Conservation (phyloP, 169 alveolate genomes). For the Plasmodium gonderi region DNA sequence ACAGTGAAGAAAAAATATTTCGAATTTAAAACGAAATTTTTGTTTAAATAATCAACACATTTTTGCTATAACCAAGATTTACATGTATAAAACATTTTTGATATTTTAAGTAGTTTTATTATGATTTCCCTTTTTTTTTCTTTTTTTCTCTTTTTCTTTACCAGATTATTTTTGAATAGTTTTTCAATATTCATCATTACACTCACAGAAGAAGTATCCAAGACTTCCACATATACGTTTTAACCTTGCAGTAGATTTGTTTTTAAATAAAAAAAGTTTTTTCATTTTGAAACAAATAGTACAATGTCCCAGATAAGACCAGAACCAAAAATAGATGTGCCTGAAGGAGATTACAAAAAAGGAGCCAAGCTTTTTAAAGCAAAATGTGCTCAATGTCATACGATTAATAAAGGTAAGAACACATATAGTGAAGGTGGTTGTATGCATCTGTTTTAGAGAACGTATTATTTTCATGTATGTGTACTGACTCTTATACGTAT, state of each 20-base stretch:
- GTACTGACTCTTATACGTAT: background rate
- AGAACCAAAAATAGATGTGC: constrained; percentile 93
- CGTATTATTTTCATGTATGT: background rate
- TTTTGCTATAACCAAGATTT: background rate
- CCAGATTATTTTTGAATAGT: background rate
- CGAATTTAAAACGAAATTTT: background rate
- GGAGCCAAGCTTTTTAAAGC: constrained; percentile 93
- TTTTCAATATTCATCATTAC: background rate
- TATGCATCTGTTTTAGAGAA: too few species aligned
- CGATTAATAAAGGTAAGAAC: constrained; percentile 88
- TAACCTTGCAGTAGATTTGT: background rate
- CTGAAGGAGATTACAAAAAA: constrained; percentile 91
- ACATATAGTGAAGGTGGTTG: background rate
- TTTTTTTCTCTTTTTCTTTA: background rate
- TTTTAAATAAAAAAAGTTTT: background rate
- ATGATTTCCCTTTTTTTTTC: too few species aligned
- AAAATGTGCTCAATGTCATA: constrained; percentile 95
- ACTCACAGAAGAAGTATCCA: background rate
- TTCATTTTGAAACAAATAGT: background rate
- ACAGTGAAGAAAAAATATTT: background rate
- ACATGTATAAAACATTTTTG: background rate
- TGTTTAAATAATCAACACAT: background rate
- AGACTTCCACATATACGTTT: background rate
- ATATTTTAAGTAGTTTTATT: too few species aligned
- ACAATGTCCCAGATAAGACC: constrained; percentile 77